These are phyloP conservation scores for Melaleuca quinquenervia DNA, from an alignment of 345 rosid species.

Conservation along the genomic window DNA sequence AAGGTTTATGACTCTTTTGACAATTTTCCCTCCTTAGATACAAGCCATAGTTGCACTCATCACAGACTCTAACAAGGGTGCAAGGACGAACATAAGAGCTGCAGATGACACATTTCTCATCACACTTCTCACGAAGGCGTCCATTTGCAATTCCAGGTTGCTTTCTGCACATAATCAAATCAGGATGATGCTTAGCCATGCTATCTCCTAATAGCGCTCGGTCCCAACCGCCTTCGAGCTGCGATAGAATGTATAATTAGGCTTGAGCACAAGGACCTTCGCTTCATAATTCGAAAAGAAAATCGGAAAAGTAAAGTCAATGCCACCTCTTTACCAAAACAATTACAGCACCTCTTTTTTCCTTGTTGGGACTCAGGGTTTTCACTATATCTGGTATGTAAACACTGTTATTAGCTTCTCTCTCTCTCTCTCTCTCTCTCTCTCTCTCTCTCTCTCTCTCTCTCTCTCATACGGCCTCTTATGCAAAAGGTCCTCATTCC, in stretches of 20 bases:
- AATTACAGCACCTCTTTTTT: too few relatives aligned
- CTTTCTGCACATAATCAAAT: conserved; percentile 29
- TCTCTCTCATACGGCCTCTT: neutral
- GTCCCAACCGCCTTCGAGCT: neutral
- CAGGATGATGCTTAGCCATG: conserved; percentile 37
- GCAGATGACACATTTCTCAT: conserved; percentile 25
- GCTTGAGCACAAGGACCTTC: neutral
- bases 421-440: neutral
- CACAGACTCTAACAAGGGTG: conserved; percentile 27
- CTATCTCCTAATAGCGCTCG: neutral
- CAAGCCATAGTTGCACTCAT: conserved; percentile 30
- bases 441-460: neutral
- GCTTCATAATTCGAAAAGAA: neutral
- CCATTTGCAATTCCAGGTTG: conserved; percentile 33
- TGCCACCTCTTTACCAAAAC: too few relatives aligned
- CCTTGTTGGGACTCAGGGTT: neutral
- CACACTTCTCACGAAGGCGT: conserved; percentile 21
- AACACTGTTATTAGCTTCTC: neutral
- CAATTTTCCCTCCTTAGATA: too few relatives aligned
- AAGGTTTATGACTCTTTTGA: too few relatives aligned
- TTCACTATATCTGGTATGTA: neutral
- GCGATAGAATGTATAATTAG: neutral
- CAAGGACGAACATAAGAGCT: conserved; percentile 26
- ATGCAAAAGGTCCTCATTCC: neutral
- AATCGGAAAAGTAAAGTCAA: neutral